Percentiles rank a stretch among this genome's conserved stretches.
Evolutionary conservation across 305 asterid species (phyloP).

Genomic region (Withania somnifera): DNA sequence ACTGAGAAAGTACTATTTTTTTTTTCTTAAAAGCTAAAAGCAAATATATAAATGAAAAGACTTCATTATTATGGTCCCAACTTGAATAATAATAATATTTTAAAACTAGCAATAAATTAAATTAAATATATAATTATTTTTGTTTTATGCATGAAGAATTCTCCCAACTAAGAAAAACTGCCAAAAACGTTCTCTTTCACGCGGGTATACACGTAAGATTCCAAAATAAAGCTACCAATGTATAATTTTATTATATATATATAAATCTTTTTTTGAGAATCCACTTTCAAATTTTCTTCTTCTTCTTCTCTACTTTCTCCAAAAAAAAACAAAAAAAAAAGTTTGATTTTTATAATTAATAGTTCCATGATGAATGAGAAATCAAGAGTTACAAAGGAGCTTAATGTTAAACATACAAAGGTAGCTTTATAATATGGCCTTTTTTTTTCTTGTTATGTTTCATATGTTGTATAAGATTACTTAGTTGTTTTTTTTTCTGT

Average conservation of each 20-base stretch:
- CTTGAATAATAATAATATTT: not conserved
- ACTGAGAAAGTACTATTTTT: too few relatives aligned
- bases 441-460: not conserved
- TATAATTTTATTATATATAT: not conserved
- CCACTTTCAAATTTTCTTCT: conserved; percentile 1
- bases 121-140: not conserved
- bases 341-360: too few relatives aligned
- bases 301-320: not conserved
- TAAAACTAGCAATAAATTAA: not conserved
- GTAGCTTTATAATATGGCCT: not conserved
- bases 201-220: not conserved
- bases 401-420: conserved; percentile 8
- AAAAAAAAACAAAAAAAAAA: too few relatives aligned
- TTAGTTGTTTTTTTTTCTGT: too few relatives aligned
- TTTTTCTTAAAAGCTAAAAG: not conserved
- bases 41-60: not conserved
- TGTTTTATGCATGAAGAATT: not conserved
- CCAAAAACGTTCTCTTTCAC: not conserved
- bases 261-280: too few relatives aligned
- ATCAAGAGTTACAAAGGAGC: conserved; percentile 10
- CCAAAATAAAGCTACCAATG: not conserved
- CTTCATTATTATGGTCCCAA: not conserved
- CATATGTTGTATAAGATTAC: not conserved
- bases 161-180: not conserved
- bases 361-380: conserved; percentile 12